Percentiles rank a stretch among this genome's conserved stretches.
phyloP scores from a whole-genome alignment of 2,329 filamentous ascomycete species.

The Fusarium chuoi region DNA sequence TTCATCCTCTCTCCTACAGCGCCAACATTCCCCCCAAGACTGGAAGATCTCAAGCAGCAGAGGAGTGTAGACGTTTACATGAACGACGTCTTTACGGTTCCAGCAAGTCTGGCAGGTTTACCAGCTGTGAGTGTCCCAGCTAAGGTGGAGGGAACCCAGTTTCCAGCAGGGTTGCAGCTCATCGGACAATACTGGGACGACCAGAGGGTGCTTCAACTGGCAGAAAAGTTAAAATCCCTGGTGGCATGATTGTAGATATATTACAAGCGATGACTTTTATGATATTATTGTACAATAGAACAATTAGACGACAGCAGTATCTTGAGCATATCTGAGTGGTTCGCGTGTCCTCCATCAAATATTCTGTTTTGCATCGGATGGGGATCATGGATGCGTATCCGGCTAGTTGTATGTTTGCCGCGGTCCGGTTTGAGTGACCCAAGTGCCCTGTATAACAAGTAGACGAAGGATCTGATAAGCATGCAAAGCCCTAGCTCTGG shows the following conservation, averaged over 20 bases:
- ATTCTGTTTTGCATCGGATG: not conserved
- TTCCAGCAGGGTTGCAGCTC: conserved; percentile 72
- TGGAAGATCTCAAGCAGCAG: conserved; percentile 67
- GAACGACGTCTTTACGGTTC: conserved; percentile 96
- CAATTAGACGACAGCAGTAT: not conserved
- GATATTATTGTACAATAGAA: conserved; percentile 32
- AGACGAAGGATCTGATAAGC: not conserved
- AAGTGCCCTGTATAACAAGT: not conserved
- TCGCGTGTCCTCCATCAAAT: not conserved
- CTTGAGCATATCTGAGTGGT: not conserved
- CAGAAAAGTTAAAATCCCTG: conserved; percentile 56
- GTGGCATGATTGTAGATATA: conserved; percentile 18
- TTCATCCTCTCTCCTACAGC: conserved; percentile 89
- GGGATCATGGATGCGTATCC: not conserved
- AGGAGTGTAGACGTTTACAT: conserved; percentile 80
- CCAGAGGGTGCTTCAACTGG: conserved; percentile 68
- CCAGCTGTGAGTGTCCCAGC: conserved; percentile 86
- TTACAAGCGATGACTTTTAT: conserved; percentile 26
- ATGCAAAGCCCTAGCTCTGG: not conserved
- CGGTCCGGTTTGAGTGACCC: not conserved
- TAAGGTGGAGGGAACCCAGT: conserved; percentile 46
- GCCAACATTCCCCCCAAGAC: conserved; percentile 75
- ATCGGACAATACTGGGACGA: conserved; percentile 88
- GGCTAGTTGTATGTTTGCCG: not conserved
- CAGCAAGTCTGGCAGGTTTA: conserved; percentile 89